These are phyloP conservation scores for Xylaria sp. DNA, from an alignment of 2,329 filamentous ascomycete genomes.

Conservation along the genomic window DNA sequence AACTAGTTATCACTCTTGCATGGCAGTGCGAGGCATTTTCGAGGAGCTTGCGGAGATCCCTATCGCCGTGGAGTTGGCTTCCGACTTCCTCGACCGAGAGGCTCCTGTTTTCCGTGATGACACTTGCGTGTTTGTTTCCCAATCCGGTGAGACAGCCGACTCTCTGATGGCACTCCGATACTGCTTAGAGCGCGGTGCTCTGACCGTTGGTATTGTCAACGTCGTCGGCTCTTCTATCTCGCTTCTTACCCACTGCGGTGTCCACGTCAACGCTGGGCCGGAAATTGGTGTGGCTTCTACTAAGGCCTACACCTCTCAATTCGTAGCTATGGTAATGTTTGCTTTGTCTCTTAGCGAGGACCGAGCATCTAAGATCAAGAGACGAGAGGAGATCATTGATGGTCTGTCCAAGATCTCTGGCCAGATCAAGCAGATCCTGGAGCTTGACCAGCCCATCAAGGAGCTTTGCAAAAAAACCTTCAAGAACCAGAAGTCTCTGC, in stretches of 20 bases:
- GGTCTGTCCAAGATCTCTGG: conserved; percentile 85
- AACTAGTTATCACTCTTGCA: conserved; percentile 98
- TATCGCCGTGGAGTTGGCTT: conserved; percentile 94
- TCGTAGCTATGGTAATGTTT: conserved; percentile 99
- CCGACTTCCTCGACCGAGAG: conserved; percentile 95
- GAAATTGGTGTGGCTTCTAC: conserved; percentile 99
- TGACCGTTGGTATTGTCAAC: conserved; percentile 98
- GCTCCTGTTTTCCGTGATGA: conserved; percentile 99
- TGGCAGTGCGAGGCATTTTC: conserved; percentile 97
- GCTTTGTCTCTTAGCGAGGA: conserved; percentile 95
- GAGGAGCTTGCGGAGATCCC: conserved; percentile 98
- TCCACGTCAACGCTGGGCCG: conserved; percentile 98
- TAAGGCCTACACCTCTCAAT: conserved; percentile 99
- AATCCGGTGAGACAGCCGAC: conserved; percentile 98
- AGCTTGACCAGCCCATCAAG: conserved; percentile 94
- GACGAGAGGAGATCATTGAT: conserved; percentile 95
- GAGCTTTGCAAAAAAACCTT: conserved; percentile 88
- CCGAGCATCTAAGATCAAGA: conserved; percentile 89
- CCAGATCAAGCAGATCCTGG: conserved; percentile 90
- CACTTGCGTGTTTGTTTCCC: conserved; percentile 97
- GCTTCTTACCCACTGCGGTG: conserved; percentile 98
- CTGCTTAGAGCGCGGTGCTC: conserved; percentile 94
- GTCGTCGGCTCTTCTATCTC: conserved; percentile 98
- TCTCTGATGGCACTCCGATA: conserved; percentile 96
- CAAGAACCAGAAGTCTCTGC: conserved; percentile 95